Conservation (phyloP, 164 flowering plant species). For the Buxus sempervirens region DNA sequence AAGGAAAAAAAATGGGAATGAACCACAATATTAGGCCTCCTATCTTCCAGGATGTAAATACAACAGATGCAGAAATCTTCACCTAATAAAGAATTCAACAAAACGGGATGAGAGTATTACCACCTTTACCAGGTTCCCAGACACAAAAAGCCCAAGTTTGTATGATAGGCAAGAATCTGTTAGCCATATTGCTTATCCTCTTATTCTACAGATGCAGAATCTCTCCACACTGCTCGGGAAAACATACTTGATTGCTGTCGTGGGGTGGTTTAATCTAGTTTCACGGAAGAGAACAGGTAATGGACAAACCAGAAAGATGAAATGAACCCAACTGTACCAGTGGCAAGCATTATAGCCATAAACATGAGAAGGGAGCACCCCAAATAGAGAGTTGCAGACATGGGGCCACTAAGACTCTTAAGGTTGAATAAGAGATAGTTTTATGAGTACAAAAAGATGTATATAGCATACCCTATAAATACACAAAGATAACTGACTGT, state of each 20-base stretch:
- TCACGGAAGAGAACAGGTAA: conserved; percentile 79
- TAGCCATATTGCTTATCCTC: neutral
- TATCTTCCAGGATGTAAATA: neutral
- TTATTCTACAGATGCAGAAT: neutral
- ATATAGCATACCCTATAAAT: too few relatives aligned
- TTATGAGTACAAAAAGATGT: conserved; percentile 78
- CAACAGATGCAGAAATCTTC: neutral
- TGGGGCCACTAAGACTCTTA: conserved; percentile 77
- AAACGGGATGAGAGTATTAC: neutral
- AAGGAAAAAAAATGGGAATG: neutral
- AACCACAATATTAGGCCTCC: neutral
- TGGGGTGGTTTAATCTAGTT: conserved; percentile 57
- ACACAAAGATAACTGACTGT: too few relatives aligned
- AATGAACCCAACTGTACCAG: conserved; percentile 81
- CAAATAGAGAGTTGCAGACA: conserved; percentile 74
- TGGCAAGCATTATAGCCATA: conserved; percentile 71
- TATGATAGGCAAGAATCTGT: neutral
- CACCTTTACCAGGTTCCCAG: neutral
- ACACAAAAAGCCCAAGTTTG: neutral
- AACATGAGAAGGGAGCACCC: conserved; percentile 85
- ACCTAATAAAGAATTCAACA: conserved; percentile 2
- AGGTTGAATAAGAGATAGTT: conserved; percentile 82
- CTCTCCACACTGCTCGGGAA: conserved; percentile 2
- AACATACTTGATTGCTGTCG: neutral
- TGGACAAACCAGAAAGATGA: conserved; percentile 90